Evolutionary conservation across 345 rosid species (phyloP).

Genomic region (Gossypium longicalyx): DNA sequence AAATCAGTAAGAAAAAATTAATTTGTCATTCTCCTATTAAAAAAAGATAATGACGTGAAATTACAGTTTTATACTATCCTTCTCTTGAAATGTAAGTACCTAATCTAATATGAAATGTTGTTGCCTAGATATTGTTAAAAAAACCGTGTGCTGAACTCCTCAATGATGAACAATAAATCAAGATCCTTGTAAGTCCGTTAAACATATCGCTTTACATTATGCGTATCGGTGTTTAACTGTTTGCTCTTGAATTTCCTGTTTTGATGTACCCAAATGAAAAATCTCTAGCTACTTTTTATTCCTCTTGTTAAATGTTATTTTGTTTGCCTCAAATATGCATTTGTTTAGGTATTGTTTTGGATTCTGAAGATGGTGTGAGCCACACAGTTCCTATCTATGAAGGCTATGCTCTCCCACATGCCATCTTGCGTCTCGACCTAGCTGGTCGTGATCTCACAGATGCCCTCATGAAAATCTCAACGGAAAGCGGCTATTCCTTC

Average conservation of each 20-base stretch:
- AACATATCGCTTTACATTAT: neutral
- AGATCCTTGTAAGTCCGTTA: neutral
- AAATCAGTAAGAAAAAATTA: too few species aligned
- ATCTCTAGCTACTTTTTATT: neutral
- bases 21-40: too few species aligned
- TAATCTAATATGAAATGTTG: neutral
- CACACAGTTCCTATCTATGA: slow-evolving; percentile 22
- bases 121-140: neutral
- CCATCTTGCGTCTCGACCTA: slow-evolving; percentile 66
- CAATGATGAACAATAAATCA: neutral
- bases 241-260: neutral
- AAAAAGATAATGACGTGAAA: too few species aligned
- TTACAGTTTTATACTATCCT: too few species aligned
- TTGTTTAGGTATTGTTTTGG: slow-evolving; percentile 16
- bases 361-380: slow-evolving; percentile 23
- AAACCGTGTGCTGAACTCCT: neutral
- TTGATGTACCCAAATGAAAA: neutral
- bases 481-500: slow-evolving; percentile 67
- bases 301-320: neutral
- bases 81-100: accelerated
- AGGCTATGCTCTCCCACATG: slow-evolving; percentile 35
- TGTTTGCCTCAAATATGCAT: neutral
- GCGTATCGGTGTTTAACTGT: neutral
- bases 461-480: slow-evolving; percentile 61
- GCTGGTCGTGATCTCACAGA: slow-evolving; percentile 82